Evolutionary conservation across 2,329 filamentous ascomycete species (phyloP).

Genomic region (Fusarium ambrosium): DNA sequence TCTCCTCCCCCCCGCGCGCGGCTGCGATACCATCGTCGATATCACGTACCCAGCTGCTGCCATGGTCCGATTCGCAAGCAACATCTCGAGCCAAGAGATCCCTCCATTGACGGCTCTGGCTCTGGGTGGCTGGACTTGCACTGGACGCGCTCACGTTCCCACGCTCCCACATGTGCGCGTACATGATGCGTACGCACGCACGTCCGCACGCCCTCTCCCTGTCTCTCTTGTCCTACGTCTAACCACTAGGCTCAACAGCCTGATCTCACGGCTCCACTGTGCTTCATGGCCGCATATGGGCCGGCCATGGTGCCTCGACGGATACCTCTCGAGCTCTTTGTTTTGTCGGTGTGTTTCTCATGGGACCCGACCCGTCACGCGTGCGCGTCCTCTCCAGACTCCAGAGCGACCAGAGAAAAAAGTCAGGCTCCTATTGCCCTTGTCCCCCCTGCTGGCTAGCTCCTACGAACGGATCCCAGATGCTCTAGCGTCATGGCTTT

Average conservation of each 20-base stretch:
- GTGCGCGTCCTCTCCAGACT: constrained; percentile 47
- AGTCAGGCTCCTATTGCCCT: constrained; percentile 32
- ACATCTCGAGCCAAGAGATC: constrained; percentile 37
- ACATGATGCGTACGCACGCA: constrained; percentile 21
- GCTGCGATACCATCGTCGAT: constrained; percentile 28
- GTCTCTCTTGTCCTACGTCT: constrained; percentile 11
- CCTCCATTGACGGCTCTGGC: constrained; percentile 36
- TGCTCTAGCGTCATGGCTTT: constrained; percentile 40
- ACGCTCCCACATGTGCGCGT: constrained; percentile 38
- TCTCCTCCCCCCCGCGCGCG: constrained; percentile 4
- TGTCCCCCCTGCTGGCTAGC: constrained; percentile 39
- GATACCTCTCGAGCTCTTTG: constrained; percentile 40
- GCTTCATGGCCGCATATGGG: constrained; percentile 53
- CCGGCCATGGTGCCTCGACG: constrained; percentile 47
- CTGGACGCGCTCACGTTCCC: constrained; percentile 7
- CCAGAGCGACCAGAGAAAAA: constrained; percentile 11
- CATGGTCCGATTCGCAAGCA: constrained; percentile 39
- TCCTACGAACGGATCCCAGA: constrained; percentile 36
- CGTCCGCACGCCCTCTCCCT: constrained; percentile 25
- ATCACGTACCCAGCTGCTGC: constrained; percentile 30
- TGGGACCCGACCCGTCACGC: constrained; percentile 44
- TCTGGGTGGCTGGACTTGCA: constrained; percentile 42
- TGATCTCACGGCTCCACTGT: constrained; percentile 51
- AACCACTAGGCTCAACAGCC: constrained; percentile 46
- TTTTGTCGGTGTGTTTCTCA: constrained; percentile 55